These are phyloP conservation scores for Cordyceps militaris DNA, from an alignment of 2,329 filamentous ascomycete species.

Conservation along the genomic window DNA sequence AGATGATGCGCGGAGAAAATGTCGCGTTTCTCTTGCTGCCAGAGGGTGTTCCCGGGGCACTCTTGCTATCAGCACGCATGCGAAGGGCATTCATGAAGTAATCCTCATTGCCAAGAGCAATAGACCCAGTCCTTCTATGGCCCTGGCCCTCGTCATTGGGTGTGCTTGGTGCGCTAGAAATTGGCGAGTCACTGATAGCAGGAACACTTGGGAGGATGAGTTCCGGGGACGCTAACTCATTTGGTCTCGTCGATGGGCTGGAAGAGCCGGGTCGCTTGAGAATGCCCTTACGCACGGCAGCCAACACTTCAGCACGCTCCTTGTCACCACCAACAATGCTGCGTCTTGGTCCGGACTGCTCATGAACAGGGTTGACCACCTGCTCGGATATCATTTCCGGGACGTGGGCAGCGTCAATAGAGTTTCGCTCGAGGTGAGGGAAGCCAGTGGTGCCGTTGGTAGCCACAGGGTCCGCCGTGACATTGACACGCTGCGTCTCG, in stretches of 20 bases:
- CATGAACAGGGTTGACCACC: conserved; percentile 49
- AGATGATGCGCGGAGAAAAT: conserved; percentile 90
- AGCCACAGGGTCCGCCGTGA: conserved; percentile 56
- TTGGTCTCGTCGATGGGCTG: conserved; percentile 56
- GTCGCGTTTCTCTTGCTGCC: conserved; percentile 59
- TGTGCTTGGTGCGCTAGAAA: conserved; percentile 80
- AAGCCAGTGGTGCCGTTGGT: conserved; percentile 69
- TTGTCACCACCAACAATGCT: conserved; percentile 87
- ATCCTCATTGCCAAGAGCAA: conserved; percentile 74
- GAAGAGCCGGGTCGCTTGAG: conserved; percentile 72
- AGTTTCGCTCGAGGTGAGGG: conserved; percentile 77
- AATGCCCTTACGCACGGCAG: conserved; percentile 91
- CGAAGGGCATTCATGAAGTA: conserved; percentile 79
- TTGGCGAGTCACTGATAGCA: conserved; percentile 67
- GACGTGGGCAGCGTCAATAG: conserved; percentile 57
- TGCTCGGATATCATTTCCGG: conserved; percentile 42
- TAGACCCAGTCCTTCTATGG: conserved; percentile 60
- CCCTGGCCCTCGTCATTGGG: conserved; percentile 68
- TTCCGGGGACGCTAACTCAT: conserved; percentile 44
- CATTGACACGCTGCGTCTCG: conserved; percentile 36
- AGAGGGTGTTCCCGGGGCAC: conserved; percentile 71
- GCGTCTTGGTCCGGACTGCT: conserved; percentile 61
- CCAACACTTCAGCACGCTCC: conserved; percentile 85
- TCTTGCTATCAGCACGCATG: conserved; percentile 69
- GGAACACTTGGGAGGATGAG: conserved; percentile 56